Base-by-base conservation (phyloP, 768 basidiomycete species). In the Roridomyces roridus region DNA sequence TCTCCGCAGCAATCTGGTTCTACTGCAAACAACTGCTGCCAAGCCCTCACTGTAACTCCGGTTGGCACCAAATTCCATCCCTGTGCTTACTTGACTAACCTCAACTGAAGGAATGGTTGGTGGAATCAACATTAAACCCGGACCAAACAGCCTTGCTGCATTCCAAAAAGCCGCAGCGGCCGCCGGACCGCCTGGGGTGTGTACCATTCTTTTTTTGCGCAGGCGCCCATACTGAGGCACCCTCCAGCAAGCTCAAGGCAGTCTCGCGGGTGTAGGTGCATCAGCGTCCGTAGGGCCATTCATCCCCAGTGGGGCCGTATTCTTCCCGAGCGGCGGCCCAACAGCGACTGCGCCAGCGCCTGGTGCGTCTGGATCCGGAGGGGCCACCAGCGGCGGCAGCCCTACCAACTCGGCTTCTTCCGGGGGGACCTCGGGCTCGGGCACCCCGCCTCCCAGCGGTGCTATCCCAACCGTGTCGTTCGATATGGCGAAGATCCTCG, bases 31-130 rank as follows among this genome's bases (percentile, higher is more conserved):
- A 43, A 14, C 25, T 45, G 10, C 7, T 23, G 2, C 12, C 17
- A 11, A n/a, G 6, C 10, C 34, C 43, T n/a, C 51, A 52, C 25
- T 52, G 51, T 15, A 52, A 44, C 18, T 17, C 34, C 6, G 43
- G 51, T 52, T 35, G 4, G 51, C 23, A 23, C 20, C 7, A n/a
- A n/a, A 14, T 37, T 73, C 83, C 83, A 8, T 75, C 84, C 40
- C 84, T 81, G 80, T 84, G 83, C 77, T 84, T 72, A 77, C 85
- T 84, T 74, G 81, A 82, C 57, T 81, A 81, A 65, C 66, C 76
- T 12, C 3, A 47, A 4, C n/a, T 78, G 41, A 2, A 70, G 79
- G 77, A 48, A 81, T 81, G 79, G 77, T 80, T 40, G 78, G 83
- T 37, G 78, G 79, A 12, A 82, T 86, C 67, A 85, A 85, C 65